Evolutionary conservation across 2,329 filamentous ascomycete genomes (phyloP).

Genomic region (Fusarium cicatricum): DNA sequence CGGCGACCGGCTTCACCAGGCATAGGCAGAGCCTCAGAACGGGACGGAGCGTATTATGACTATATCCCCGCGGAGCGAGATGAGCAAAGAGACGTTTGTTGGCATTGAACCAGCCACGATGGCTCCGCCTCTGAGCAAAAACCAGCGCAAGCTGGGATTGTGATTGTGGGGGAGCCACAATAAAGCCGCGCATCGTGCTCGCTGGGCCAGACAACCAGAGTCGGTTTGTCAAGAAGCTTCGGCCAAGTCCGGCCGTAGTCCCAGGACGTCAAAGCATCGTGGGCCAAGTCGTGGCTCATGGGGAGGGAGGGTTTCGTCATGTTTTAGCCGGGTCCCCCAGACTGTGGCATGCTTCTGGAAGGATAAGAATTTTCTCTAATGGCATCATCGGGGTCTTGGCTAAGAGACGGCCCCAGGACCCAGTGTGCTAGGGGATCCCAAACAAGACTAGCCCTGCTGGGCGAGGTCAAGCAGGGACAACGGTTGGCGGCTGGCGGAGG

Average conservation of each 20-base stretch:
- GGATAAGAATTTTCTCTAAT: conserved; percentile 39
- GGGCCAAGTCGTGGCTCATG: conserved; percentile 18
- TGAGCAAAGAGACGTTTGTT: conserved; percentile 19
- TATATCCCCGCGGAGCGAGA: conserved; percentile 28
- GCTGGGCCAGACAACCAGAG: conserved; percentile 39
- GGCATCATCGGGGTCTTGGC: conserved; percentile 33
- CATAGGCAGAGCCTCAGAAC: conserved; percentile 31
- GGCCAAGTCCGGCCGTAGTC: conserved; percentile 42
- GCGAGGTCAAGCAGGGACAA: conserved; percentile 25
- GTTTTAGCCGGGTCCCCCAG: conserved; percentile 26
- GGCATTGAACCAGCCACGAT: conserved; percentile 25
- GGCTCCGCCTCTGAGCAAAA: conserved; percentile 32
- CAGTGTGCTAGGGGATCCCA: conserved; percentile 2
- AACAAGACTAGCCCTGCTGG: conserved; percentile 26
- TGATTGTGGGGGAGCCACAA: conserved; percentile 34
- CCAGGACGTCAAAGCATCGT: conserved; percentile 32
- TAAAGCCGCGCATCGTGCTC: conserved; percentile 34
- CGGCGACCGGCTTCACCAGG: conserved; percentile 17
- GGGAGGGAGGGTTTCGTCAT: conserved; percentile 35
- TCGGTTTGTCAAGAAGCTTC: conserved; percentile 38
- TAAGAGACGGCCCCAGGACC: conserved; percentile 18
- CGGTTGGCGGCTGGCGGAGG: conserved; percentile 29
- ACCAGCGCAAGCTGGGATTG: conserved; percentile 31
- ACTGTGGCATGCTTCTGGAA: conserved; percentile 45
- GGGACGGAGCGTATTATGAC: conserved; percentile 1